phyloP scores from a whole-genome alignment of 352 stramenopile genomes.

The Globisporangium paroecandrum region DNA sequence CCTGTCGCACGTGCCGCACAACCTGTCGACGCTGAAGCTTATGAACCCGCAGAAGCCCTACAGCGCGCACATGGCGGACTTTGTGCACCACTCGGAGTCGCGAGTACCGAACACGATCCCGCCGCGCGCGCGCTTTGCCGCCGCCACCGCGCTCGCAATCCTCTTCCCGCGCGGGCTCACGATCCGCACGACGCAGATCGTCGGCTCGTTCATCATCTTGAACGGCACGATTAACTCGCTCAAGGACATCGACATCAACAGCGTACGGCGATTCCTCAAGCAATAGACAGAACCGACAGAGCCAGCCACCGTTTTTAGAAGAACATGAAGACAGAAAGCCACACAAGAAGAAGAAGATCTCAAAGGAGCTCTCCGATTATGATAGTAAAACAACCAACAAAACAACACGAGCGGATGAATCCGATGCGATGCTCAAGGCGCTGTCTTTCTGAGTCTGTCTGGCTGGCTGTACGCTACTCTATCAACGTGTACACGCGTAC shows the following conservation, averaged over 20 bases:
- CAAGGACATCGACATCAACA: slow-evolving; percentile 70
- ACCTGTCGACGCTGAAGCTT: slow-evolving; percentile 94
- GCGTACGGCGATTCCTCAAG: slow-evolving; percentile 42
- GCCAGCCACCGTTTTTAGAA: not conserved
- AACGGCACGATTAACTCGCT: slow-evolving; percentile 92
- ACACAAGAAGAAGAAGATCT: not conserved
- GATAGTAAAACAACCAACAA: not conserved
- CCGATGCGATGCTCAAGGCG: not conserved
- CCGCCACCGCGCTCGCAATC: slow-evolving; percentile 70
- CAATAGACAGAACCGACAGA: slow-evolving; percentile 1
- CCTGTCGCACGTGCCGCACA: slow-evolving; percentile 94
- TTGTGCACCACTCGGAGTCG: slow-evolving; percentile 77
- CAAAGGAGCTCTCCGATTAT: not conserved
- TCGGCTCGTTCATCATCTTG: slow-evolving; percentile 92
- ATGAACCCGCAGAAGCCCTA: slow-evolving; percentile 91
- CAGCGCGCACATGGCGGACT: slow-evolving; percentile 77
- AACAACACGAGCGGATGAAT: slow-evolving; percentile 3
- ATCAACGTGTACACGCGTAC: not conserved
- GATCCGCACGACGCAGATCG: slow-evolving; percentile 90
- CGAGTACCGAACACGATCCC: slow-evolving; percentile 75
- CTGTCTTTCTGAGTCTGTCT: slow-evolving; percentile 3
- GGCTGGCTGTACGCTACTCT: not conserved
- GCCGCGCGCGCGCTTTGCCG: slow-evolving; percentile 62
- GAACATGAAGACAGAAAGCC: not conserved
- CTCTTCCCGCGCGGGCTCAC: slow-evolving; percentile 87